Percentiles rank a stretch among this genome's conserved stretches.
Conservation (phyloP, 139 green algal species). For the Nannochloris sp. region DNA sequence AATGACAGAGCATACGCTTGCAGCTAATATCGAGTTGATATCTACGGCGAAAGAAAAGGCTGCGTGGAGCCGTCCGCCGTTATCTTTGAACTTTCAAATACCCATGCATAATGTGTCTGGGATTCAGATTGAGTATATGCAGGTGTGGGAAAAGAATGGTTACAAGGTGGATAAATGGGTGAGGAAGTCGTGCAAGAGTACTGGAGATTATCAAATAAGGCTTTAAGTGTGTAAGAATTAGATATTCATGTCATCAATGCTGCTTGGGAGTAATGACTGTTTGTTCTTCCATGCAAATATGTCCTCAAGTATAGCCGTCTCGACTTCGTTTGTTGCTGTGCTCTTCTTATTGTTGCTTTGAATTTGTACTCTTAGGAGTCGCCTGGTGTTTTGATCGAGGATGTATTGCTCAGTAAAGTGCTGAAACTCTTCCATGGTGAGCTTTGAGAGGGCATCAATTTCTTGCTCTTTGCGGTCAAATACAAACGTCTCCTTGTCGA, state of each 20-base stretch:
- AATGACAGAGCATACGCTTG: slow-evolving; percentile 66
- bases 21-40: slow-evolving; percentile 83
- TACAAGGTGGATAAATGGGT: slow-evolving; percentile 90
- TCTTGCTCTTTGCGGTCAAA: slow-evolving; percentile 46
- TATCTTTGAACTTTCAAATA: slow-evolving; percentile 80
- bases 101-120: slow-evolving; percentile 86
- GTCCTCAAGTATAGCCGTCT: slow-evolving; percentile 20
- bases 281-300: slow-evolving; percentile 44
- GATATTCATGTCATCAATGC: background rate
- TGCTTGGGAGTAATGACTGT: slow-evolving; percentile 35
- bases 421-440: slow-evolving; percentile 45
- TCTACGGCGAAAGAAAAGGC: slow-evolving; percentile 74
- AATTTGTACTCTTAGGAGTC: slow-evolving; percentile 40
- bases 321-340: background rate
- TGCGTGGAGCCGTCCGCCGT: slow-evolving; percentile 71
- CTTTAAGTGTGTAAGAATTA: slow-evolving; percentile 6
- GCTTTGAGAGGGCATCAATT: slow-evolving; percentile 41
- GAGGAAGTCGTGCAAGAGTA: slow-evolving; percentile 73
- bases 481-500: slow-evolving; percentile 32
- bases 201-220: slow-evolving; percentile 63
- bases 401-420: slow-evolving; percentile 40
- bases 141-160: slow-evolving; percentile 71
- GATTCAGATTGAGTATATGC: slow-evolving; percentile 84
- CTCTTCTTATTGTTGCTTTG: background rate
- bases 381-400: slow-evolving; percentile 2